Evolutionary conservation across 352 stramenopile species (phyloP), one percentile per base, ranked within the genome.

Genomic region (Phytophthora podocarpi): DNA sequence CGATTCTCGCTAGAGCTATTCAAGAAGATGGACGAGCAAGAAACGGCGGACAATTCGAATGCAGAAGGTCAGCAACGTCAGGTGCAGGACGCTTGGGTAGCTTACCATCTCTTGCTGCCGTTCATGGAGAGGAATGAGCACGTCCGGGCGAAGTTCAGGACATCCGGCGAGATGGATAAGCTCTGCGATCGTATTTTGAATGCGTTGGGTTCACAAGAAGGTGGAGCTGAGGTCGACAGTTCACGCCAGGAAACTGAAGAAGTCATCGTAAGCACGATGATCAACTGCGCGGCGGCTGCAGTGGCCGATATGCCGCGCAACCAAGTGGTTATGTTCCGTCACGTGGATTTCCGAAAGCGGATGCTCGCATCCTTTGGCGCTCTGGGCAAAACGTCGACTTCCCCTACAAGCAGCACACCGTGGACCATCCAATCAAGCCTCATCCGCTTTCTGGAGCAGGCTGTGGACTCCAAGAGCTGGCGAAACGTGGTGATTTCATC

Each of bases 391-490:
- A 21, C n/a, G 4, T 30, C 26, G 5, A 1, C 30, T 12, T 35
- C 5, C 6, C 40, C 16, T 20, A 20, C 28, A 10, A 66, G 1
- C 5, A 28, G 23, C 15, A 20, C 21, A 59, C 27, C 62, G 0
- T 59, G 46, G 43, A 55, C 50, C 21, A 39, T 79, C 1, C 76
- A 66, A 11, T 51, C 72, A 20, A 75, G 66, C n/a, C 11, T 88
- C 10, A 12, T 76, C 2, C 68, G 57, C 1, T 65, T 87, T 23
- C 31, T 87, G 0, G 81, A 91, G 20, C 68, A 86, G 42, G 63
- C 63, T 0, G 54, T 88, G 9, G 78, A 77, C 18, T 79, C 68
- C 13, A 89, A 90, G 37, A 76, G 76, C 28, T 93, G 83, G 83
- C 71, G 75, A 41, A 82, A 71, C 18, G 32, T 62, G 0, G 30